Percentiles rank a stretch among this genome's conserved stretches.
phyloP scores from a whole-genome alignment of 371 early-diverging fungal genomes.

The Circinella umbellata region DNA sequence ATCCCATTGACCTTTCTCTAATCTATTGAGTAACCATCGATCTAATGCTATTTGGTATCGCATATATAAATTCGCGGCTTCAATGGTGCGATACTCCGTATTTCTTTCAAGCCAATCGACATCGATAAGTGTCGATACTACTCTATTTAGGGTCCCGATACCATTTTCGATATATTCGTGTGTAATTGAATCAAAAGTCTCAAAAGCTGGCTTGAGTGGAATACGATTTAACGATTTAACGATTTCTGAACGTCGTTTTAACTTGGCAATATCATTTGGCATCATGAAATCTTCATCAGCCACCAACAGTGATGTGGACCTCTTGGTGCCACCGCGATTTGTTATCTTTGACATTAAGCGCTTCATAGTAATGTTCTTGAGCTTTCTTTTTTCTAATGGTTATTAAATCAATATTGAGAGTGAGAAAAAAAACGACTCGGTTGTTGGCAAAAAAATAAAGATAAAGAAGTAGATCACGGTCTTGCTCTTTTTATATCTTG shows the following conservation, averaged over 20 bases:
- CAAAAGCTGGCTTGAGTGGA: not conserved
- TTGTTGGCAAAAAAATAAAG: too few species aligned
- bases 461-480: too few species aligned
- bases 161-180: not conserved
- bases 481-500: too few species aligned
- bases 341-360: too few species aligned
- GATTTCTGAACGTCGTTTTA: not conserved
- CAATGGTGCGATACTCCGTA: not conserved
- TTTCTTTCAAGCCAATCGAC: not conserved
- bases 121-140: not conserved
- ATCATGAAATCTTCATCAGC: not conserved
- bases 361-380: too few species aligned
- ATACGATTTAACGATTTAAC: not conserved
- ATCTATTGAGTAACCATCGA: not conserved
- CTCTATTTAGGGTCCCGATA: not conserved
- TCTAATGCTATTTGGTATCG: not conserved
- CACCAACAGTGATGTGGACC: not conserved
- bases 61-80: not conserved
- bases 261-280: not conserved
- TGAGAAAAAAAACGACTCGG: too few species aligned
- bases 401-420: too few species aligned
- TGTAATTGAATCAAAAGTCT: not conserved
- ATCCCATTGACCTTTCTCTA: not conserved
- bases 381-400: too few species aligned
- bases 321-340: too few species aligned